Evolutionary conservation across 2,329 filamentous ascomycete species (phyloP), one percentile per base, ranked within the genome.

Genomic region (Arthrobotrys conoides): DNA sequence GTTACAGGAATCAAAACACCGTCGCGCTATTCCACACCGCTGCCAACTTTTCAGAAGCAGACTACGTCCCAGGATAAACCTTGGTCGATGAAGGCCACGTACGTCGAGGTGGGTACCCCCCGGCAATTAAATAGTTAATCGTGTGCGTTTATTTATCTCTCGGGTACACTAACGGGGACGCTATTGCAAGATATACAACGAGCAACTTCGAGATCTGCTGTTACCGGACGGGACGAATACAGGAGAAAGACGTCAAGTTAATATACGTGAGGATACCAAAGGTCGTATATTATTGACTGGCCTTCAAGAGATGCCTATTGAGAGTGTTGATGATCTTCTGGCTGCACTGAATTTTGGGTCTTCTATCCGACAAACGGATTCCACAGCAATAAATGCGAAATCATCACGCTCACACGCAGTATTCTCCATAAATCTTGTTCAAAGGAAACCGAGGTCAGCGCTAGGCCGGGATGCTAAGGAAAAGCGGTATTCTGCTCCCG

Each of bases 371-470:
- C 96, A 99, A 84, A 99, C 96, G 0, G 96, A 99, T 85, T 92
- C 96, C 24, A 99, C 96, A 1, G 96, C 95, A 2, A 96, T 98
- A 83, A 99, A 99, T 83, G 96, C 95, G 51, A 95, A 97, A 83
- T 99, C 96, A 0, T 99, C 96, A 10, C 93, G 96, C 80, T 99
- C 96, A 0, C 96, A 99, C 84, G 96, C 96, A 38, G 94, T 99
- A 33, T 98, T 99, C 85, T 97, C 93, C 83, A 86, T 99, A 80
- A 98, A 98, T 82, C 88, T 99, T 6, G 88, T 98, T 6, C 93
- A 97, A 86, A 92, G 92, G 82, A 96, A 93, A 85, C 72, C 79
- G 0, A 82, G 80, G 59, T 61, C 73, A 14, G 88, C 84, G 81
- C 90, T 90, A 75, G 83, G 84, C 72, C 86, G 85, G 69, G 83